Base-by-base conservation (phyloP, 371 early-diverging fungal species). In the Zopfochytrium polystomum region DNA sequence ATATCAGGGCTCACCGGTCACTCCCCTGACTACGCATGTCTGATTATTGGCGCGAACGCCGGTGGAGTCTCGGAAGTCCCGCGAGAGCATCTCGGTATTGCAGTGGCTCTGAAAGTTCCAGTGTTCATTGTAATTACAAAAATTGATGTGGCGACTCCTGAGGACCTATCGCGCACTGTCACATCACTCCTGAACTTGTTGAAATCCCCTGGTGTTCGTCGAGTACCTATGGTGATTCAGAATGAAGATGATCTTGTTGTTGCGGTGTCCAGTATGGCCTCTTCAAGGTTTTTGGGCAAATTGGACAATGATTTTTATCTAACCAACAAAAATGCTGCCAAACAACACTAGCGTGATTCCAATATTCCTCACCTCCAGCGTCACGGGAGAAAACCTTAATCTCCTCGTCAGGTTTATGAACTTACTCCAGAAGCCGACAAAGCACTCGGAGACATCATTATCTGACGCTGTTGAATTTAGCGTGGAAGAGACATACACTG, bases 111-210 rank as follows among this genome's bases (percentile, higher is more conserved):
- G 23, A 68, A 63, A 15, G 71, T 81, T n/a, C 82, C 82, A 11
- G 68, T 80, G 11, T 79, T 81, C 45, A 65, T 79, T 26, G 75
- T 78, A 5, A 69, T 81, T n/a, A 77, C 78, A 31, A 81, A 81
- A 57, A 73, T 79, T 27, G 82, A 81, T 60, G 60, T 78, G 29
- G 75, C 78, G 0, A 64, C 75, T 2, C 53, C 65, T 22, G 65
- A 66, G 25, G 64, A 68, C 43, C 45, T 80, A 18, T 70, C 70
- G n/a, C 34, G 65, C n/a, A 79, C 79, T 15, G 58, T 80, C 13
- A 52, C 55, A n/a, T 45, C 71, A 2, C 47, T 80, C 53, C 26
- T 79, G 31, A 23, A 60, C 6, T 50, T 71, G n/a, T 46, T 80
- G 35, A 74, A 76, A 49, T 60, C 68, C 7, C 79, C 81, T 9